These are phyloP conservation scores for Ceratobasidium sp. DNA, from an alignment of 1,284 basidiomycete species.

Conservation along the genomic window DNA sequence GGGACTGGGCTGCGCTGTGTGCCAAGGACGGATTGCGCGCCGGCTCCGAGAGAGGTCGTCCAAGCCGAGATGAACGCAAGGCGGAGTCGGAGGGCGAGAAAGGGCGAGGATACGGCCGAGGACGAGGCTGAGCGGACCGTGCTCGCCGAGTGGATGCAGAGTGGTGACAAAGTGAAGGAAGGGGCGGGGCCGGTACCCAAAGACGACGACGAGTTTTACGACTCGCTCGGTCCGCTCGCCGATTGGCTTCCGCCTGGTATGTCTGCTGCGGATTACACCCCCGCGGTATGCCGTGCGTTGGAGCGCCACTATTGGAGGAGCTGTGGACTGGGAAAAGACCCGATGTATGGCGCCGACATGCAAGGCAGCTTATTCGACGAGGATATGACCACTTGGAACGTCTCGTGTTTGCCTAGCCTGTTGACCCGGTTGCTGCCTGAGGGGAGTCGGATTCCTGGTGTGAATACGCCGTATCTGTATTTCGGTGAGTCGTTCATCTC, in stretches of 20 bases:
- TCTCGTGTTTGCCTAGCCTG: constrained; percentile 89
- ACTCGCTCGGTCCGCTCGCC: constrained; percentile 75
- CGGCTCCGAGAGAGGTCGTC: constrained; percentile 41
- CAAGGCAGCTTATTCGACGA: constrained; percentile 92
- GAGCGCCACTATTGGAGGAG: constrained; percentile 95
- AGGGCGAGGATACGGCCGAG: constrained; percentile 57
- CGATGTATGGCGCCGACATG: constrained; percentile 98
- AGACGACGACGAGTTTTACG: constrained; percentile 70
- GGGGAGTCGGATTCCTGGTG: constrained; percentile 82
- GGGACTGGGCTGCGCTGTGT: constrained; percentile 91
- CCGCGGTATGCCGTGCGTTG: constrained; percentile 87
- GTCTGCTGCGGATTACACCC: constrained; percentile 79
- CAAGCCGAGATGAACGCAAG: constrained; percentile 51
- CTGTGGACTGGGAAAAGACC: constrained; percentile 86
- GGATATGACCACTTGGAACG: constrained; percentile 90
- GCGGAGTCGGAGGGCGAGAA: constrained; percentile 52
- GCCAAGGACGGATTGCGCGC: constrained; percentile 63
- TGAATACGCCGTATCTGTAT: constrained; percentile 98
- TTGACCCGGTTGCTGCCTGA: constrained; percentile 84
- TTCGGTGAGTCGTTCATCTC: constrained; percentile 67
- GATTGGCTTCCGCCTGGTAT: constrained; percentile 87
- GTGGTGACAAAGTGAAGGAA: background rate
- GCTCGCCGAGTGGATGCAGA: constrained; percentile 12
- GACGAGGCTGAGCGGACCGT: constrained; percentile 33
- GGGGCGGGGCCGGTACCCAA: constrained; percentile 1